These are phyloP conservation scores for Citrus maxima DNA, from an alignment of 345 rosid species.

Conservation along the genomic window DNA sequence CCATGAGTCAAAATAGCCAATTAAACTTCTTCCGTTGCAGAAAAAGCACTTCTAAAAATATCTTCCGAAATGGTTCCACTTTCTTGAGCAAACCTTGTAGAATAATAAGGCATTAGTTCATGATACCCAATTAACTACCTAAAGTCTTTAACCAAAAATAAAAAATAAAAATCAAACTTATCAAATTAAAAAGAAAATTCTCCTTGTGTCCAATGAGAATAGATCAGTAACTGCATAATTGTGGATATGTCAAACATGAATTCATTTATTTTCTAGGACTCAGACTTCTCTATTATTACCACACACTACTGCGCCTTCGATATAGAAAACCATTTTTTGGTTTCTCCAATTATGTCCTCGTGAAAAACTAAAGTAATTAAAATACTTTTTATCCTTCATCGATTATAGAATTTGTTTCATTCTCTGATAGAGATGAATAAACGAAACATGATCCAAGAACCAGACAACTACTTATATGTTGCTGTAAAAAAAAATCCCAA, in stretches of 20 bases:
- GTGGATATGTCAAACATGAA: not conserved
- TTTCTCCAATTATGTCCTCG: not conserved
- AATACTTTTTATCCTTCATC: not conserved
- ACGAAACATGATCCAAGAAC: not conserved
- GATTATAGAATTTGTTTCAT: not conserved
- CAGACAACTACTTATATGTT: not conserved
- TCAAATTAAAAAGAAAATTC: not conserved
- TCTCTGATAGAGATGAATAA: not conserved
- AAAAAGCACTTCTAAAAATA: constrained; percentile 49
- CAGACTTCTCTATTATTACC: not conserved
- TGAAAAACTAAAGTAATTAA: not conserved
- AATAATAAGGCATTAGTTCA: not conserved
- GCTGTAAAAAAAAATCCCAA: not conserved
- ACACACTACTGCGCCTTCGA: not conserved
- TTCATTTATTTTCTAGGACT: not conserved
- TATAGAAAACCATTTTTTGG: not conserved
- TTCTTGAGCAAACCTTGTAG: constrained; percentile 57
- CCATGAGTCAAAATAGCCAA: not conserved
- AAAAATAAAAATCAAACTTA: not conserved
- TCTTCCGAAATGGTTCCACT: constrained; percentile 65
- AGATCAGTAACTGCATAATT: not conserved
- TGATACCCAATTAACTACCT: not conserved
- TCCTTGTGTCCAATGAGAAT: not conserved
- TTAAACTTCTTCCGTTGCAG: constrained; percentile 65
- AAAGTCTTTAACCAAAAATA: not conserved